Evolutionary conservation across 257 asterid species (phyloP).

Genomic region (Solanum peruvianum): DNA sequence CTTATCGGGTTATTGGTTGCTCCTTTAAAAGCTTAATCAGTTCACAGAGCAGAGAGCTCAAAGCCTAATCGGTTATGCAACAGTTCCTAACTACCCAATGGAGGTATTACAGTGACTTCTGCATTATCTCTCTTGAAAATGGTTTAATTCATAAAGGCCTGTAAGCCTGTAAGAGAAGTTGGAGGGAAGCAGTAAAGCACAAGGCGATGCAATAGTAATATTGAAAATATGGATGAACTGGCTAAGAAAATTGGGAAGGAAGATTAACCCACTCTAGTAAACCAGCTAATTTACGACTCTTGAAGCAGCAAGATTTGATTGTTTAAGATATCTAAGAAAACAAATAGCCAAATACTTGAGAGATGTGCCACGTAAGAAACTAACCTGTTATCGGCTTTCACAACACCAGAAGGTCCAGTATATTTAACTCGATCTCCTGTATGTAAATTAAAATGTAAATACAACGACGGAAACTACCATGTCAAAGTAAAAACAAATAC

Average conservation of each 20-base stretch:
- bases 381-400: slow-evolving; percentile 70
- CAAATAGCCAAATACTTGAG: not conserved
- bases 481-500: not conserved
- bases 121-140: not conserved
- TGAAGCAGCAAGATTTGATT: not conserved
- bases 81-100: not conserved
- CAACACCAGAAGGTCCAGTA: slow-evolving; percentile 49
- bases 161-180: not conserved
- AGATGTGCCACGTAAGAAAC: slow-evolving; percentile 8
- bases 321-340: not conserved
- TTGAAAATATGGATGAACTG: not conserved
- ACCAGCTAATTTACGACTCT: not conserved
- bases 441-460: slow-evolving; percentile 8
- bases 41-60: not conserved
- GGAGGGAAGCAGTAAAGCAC: not conserved
- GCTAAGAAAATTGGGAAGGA: not conserved
- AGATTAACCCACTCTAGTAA: not conserved
- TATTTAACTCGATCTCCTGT: slow-evolving; percentile 95
- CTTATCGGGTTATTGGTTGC: not conserved
- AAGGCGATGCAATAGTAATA: not conserved
- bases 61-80: not conserved
- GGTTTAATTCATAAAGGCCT: not conserved
- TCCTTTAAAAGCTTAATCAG: not conserved
- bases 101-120: not conserved
- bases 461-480: not conserved